Conservation (phyloP, 805 yeast genomes). For the Candida lessepsii region DNA sequence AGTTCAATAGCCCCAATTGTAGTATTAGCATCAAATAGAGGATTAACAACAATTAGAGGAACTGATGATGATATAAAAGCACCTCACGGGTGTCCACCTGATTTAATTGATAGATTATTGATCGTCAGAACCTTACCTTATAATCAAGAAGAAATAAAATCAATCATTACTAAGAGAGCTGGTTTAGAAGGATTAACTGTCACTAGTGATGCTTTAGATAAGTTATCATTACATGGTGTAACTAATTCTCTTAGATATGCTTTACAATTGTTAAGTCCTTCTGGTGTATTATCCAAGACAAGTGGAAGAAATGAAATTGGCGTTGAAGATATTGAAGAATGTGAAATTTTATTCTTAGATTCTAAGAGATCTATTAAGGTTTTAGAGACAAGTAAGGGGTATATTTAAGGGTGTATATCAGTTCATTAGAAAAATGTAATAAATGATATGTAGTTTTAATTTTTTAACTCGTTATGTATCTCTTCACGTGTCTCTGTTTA, state of each 20-base stretch:
- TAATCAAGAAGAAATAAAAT: slow-evolving; percentile 72
- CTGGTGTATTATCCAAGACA: slow-evolving; percentile 77
- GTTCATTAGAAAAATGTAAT: too few relatives aligned
- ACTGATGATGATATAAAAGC: slow-evolving; percentile 76
- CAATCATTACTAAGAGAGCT: slow-evolving; percentile 81
- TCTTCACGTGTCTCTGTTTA: too few relatives aligned
- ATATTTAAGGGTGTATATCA: slow-evolving; percentile 21
- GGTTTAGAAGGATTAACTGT: slow-evolving; percentile 71
- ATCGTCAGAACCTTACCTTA: slow-evolving; percentile 94
- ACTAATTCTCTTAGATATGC: slow-evolving; percentile 87
- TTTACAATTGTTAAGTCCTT: slow-evolving; percentile 85
- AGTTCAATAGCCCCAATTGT: slow-evolving; percentile 91
- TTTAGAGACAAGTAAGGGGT: slow-evolving; percentile 48
- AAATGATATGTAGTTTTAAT: too few relatives aligned
- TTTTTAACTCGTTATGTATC: too few relatives aligned
- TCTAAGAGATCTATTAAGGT: slow-evolving; percentile 74
- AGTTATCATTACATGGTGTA: slow-evolving; percentile 70
- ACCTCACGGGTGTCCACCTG: slow-evolving; percentile 97
- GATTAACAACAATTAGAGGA: slow-evolving; percentile 88
- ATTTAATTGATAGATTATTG: slow-evolving; percentile 84
- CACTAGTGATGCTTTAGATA: slow-evolving; percentile 65
- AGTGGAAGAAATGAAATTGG: slow-evolving; percentile 68
- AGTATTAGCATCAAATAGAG: slow-evolving; percentile 93
- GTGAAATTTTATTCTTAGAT: slow-evolving; percentile 79
- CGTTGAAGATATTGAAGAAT: slow-evolving; percentile 76